Conservation (phyloP, 495 filamentous ascomycete genomes). For the Apodospora peruviana region DNA sequence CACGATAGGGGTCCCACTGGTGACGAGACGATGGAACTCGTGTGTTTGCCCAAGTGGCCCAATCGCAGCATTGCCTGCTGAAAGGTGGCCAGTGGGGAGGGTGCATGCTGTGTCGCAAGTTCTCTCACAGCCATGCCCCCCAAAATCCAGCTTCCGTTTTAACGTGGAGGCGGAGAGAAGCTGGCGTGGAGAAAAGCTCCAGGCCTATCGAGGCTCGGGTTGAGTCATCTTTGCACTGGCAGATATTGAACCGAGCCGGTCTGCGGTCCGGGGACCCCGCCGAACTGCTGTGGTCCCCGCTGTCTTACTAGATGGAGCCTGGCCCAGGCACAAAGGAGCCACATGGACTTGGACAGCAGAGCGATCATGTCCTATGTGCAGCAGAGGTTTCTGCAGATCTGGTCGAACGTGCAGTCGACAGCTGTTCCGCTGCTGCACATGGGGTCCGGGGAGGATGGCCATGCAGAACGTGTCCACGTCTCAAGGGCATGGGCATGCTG, state of each 20-base stretch:
- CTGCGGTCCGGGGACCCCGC: neutral
- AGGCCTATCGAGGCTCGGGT: slow-evolving; percentile 1
- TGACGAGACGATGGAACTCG: neutral
- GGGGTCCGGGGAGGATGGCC: no score
- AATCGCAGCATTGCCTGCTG: neutral
- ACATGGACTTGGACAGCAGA: no score
- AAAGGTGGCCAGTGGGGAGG: neutral
- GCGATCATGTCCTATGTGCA: no score
- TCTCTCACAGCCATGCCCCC: neutral
- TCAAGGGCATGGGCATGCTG: no score
- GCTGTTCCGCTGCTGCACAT: no score
- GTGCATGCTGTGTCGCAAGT: neutral
- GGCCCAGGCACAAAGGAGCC: no score
- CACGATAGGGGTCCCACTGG: neutral
- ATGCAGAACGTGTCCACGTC: no score
- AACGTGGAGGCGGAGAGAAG: neutral
- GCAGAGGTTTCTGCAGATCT: no score
- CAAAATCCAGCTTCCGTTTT: neutral
- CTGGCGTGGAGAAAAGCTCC: neutral
- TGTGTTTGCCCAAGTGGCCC: neutral
- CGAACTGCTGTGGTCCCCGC: neutral
- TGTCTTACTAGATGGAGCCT: no score
- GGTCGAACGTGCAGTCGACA: no score
- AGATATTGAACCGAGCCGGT: neutral
- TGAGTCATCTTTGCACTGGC: neutral